Conservation (phyloP, 208 protist genomes). For the Porcisia hertigi region DNA sequence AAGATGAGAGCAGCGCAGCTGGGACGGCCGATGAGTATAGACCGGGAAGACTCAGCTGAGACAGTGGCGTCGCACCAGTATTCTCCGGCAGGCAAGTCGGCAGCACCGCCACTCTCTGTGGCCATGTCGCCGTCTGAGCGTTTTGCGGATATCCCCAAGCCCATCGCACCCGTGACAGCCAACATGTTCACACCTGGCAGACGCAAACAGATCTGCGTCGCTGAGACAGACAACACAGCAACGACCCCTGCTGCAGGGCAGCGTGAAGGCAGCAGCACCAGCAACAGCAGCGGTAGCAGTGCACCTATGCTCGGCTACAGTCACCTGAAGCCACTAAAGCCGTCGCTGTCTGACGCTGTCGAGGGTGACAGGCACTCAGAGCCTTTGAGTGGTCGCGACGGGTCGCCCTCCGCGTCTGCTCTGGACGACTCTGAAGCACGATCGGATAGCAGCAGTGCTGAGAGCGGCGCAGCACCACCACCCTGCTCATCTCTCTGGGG, state of each 20-base stretch:
- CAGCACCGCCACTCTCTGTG: background rate
- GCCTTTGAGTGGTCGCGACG: background rate
- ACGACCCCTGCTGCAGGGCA: background rate
- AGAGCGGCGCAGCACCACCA: background rate
- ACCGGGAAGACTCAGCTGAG: constrained; percentile 12
- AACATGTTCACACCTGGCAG: constrained; percentile 8
- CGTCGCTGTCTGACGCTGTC: background rate
- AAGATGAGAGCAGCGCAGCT: background rate
- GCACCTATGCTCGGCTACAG: constrained; percentile 33
- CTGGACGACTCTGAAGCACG: background rate
- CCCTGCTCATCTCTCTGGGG: background rate
- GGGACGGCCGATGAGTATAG: background rate
- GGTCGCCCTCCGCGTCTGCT: background rate
- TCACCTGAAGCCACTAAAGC: constrained; percentile 22
- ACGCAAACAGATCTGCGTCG: background rate
- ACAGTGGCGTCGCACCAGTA: constrained; percentile 14
- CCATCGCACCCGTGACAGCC: background rate
- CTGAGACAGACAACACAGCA: background rate
- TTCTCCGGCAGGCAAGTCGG: background rate
- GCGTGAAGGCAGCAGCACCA: constrained; percentile 4
- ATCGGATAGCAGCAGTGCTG: background rate
- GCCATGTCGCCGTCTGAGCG: constrained; percentile 5
- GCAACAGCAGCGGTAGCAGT: constrained; percentile 19
- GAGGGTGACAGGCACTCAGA: background rate
- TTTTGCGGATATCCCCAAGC: constrained; percentile 13